Conservation (phyloP, 441 rosid genomes). For the Jatropha multifida region DNA sequence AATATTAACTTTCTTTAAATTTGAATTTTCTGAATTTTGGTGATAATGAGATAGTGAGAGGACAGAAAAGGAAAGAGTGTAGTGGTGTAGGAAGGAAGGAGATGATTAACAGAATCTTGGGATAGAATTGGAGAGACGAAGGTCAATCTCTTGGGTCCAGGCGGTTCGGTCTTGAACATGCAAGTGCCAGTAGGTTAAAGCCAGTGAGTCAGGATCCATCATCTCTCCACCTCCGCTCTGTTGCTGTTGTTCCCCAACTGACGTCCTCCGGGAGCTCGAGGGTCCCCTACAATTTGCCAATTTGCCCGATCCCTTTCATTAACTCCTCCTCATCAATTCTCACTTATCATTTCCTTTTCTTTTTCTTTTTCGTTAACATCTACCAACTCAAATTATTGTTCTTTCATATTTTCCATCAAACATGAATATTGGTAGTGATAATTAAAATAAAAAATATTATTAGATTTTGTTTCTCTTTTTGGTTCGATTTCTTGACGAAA, state of each 20-base stretch:
- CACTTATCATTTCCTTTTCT: background rate
- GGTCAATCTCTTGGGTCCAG: conserved; percentile 94
- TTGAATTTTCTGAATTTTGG: too few species aligned
- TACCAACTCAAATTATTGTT: background rate
- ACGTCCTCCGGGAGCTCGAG: conserved; percentile 36
- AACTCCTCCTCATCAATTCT: conserved; percentile 20
- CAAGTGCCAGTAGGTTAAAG: conserved; percentile 90
- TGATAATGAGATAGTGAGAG: background rate
- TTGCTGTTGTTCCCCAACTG: conserved; percentile 48
- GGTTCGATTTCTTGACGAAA: background rate
- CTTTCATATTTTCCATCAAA: too few species aligned
- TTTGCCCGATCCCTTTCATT: background rate
- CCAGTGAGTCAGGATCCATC: conserved; percentile 88
- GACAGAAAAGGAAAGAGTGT: background rate
- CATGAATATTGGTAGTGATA: background rate
- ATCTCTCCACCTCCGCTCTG: conserved; percentile 34
- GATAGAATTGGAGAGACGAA: conserved; percentile 53
- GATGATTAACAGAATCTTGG: background rate
- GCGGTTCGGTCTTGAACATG: conserved; percentile 79
- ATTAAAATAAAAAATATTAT: background rate
- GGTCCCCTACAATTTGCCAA: conserved; percentile 44
- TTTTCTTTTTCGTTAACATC: background rate
- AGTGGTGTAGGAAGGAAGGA: background rate
- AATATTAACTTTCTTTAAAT: too few species aligned
- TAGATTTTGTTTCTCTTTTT: background rate